These are phyloP conservation scores for Lactifluus hygrophoroides DNA, from an alignment of 768 basidiomycete genomes.

Conservation along the genomic window DNA sequence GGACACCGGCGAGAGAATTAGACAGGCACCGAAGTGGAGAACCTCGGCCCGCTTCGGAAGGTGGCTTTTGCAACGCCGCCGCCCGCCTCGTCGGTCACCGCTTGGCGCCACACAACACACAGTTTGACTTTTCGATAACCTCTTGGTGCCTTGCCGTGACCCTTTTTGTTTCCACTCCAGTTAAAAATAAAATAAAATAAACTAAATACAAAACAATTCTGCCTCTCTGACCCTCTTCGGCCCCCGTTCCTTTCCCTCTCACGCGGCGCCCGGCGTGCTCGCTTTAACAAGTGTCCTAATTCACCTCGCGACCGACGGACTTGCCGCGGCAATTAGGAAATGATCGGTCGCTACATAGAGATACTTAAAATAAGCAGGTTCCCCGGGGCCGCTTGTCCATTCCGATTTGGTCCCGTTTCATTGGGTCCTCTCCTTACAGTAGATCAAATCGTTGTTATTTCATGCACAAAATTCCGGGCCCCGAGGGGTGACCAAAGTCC, in stretches of 20 bases:
- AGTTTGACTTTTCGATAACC: slow-evolving; percentile 7
- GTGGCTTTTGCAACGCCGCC: slow-evolving; percentile 3
- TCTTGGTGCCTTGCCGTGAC: background rate
- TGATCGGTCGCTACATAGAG: slow-evolving; percentile 13
- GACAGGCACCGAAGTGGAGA: slow-evolving; percentile 19
- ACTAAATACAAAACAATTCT: background rate
- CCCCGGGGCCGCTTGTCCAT: slow-evolving; percentile 9
- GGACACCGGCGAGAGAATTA: background rate
- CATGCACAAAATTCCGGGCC: slow-evolving; percentile 4
- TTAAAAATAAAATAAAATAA: background rate
- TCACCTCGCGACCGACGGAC: slow-evolving; percentile 17
- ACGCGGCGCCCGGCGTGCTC: background rate
- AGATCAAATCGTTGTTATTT: background rate
- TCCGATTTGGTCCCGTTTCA: slow-evolving; percentile 8
- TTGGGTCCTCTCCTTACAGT: background rate
- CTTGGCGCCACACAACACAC: slow-evolving; percentile 16
- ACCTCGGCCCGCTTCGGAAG: slow-evolving; percentile 18
- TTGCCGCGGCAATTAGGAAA: slow-evolving; percentile 21
- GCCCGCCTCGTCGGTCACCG: too few species aligned
- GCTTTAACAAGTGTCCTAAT: background rate
- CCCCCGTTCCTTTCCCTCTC: slow-evolving; percentile 3
- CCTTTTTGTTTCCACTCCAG: too few species aligned
- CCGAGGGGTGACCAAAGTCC: background rate
- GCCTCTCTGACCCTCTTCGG: slow-evolving; percentile 1
- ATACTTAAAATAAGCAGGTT: slow-evolving; percentile 17